phyloP scores from a whole-genome alignment of 2,329 filamentous ascomycete genomes.

The Alternaria solani region DNA sequence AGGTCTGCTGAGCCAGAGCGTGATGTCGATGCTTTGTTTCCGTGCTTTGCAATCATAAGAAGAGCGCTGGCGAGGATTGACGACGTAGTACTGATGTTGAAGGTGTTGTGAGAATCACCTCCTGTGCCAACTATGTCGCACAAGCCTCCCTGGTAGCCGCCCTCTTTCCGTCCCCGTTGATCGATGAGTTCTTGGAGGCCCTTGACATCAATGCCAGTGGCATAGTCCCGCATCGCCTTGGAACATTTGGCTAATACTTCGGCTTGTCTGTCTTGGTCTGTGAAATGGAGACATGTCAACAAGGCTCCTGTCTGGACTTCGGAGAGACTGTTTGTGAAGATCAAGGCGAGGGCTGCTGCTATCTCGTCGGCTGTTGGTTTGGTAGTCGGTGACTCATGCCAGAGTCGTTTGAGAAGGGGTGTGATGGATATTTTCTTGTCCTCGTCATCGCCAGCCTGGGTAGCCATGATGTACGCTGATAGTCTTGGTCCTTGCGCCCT shows the following conservation, averaged over 20 bases:
- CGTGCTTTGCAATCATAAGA: conserved; percentile 90
- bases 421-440: conserved; percentile 65
- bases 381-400: conserved; percentile 62
- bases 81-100: conserved; percentile 96
- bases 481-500: conserved; percentile 11
- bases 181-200: conserved; percentile 69
- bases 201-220: conserved; percentile 72
- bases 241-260: conserved; percentile 89
- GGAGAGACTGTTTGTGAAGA: conserved; percentile 91
- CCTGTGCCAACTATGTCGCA: conserved; percentile 98
- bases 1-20: conserved; percentile 96
- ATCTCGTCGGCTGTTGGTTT: conserved; percentile 76
- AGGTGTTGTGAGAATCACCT: conserved; percentile 95
- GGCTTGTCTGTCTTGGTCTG: conserved; percentile 80
- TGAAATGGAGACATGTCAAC: conserved; percentile 91
- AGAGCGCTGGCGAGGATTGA: conserved; percentile 90
- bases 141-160: conserved; percentile 81
- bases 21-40: conserved; percentile 93
- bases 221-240: conserved; percentile 81
- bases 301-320: conserved; percentile 87
- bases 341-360: conserved; percentile 85
- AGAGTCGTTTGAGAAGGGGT: conserved; percentile 75
- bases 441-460: conserved; percentile 29
- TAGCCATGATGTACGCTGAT: conserved; percentile 34
- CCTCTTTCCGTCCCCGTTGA: conserved; percentile 69